phyloP scores from a whole-genome alignment of 768 basidiomycete species.

The Kwoniella botswanensis region DNA sequence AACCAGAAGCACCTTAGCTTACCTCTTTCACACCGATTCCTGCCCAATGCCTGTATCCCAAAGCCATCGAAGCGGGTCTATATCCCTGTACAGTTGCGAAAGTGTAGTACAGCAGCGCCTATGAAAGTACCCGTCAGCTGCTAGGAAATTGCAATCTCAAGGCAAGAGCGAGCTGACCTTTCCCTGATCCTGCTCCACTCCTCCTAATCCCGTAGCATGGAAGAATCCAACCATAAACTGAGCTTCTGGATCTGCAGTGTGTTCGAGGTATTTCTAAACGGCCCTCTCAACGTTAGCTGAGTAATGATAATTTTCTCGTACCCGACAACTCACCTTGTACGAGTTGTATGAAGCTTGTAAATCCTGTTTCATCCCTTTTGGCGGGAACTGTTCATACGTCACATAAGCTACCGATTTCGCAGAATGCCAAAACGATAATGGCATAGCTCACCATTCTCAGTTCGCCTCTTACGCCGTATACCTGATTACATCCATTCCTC shows the following conservation, averaged over 20 bases:
- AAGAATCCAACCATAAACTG: slow-evolving; percentile 88
- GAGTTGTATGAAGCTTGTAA: slow-evolving; percentile 32
- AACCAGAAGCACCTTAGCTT: no score
- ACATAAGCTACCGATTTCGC: not conserved
- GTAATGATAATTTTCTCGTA: slow-evolving; percentile 31
- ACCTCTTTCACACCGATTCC: slow-evolving; percentile 86
- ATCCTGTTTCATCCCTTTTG: slow-evolving; percentile 50
- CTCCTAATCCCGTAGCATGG: slow-evolving; percentile 75
- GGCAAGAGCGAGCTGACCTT: slow-evolving; percentile 47
- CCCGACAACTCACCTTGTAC: slow-evolving; percentile 61
- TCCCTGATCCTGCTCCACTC: slow-evolving; percentile 59
- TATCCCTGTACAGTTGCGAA: slow-evolving; percentile 89
- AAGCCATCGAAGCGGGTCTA: slow-evolving; percentile 85
- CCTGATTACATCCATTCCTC: slow-evolving; percentile 37
- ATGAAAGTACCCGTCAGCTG: not conserved
- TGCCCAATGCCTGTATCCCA: slow-evolving; percentile 93
- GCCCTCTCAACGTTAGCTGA: slow-evolving; percentile 5
- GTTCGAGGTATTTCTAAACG: slow-evolving; percentile 57
- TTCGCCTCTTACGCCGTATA: slow-evolving; percentile 31
- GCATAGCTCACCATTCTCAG: slow-evolving; percentile 43
- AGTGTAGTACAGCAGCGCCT: slow-evolving; percentile 89
- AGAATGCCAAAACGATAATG: not conserved
- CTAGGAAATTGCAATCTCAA: no score
- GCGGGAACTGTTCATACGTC: slow-evolving; percentile 41
- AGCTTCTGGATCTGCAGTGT: slow-evolving; percentile 75